phyloP scores from a whole-genome alignment of 352 stramenopile genomes.

The Pythium grandisporangium region DNA sequence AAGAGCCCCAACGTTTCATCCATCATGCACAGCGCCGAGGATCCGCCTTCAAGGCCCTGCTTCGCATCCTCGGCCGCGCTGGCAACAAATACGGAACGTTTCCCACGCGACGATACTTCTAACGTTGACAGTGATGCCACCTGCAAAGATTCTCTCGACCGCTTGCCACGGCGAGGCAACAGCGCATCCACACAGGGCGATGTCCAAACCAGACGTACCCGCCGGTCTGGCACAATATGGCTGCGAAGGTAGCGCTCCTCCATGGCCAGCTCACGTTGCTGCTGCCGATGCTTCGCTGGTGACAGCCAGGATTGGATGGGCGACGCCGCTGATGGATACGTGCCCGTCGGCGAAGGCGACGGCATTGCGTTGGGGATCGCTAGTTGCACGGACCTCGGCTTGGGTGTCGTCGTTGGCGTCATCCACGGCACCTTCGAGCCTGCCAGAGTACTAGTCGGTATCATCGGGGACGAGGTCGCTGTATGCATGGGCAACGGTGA shows the following conservation, averaged over 20 bases:
- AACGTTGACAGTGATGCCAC: neutral
- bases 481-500: no score
- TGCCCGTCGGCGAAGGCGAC: no score
- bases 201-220: slow-evolving; percentile 10
- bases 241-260: slow-evolving; percentile 12
- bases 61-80: neutral
- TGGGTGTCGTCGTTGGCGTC: no score
- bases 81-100: no score
- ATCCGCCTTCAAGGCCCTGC: slow-evolving; percentile 3
- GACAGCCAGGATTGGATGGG: slow-evolving; percentile 14
- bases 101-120: no score
- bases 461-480: no score
- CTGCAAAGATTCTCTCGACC: neutral
- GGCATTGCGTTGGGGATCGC: neutral
- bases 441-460: no score
- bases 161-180: neutral
- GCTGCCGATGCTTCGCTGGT: slow-evolving; percentile 11
- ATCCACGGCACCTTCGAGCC: no score
- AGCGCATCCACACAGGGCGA: slow-evolving; percentile 9
- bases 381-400: no score
- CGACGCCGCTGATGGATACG: neutral
- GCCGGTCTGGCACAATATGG: slow-evolving; percentile 10
- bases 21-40: neutral
- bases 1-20: slow-evolving; percentile 1
- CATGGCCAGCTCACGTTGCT: slow-evolving; percentile 11